Percentiles rank a stretch among this genome's conserved stretches.
phyloP scores from a whole-genome alignment of 768 basidiomycete genomes.

The Sarcodon sp. region DNA sequence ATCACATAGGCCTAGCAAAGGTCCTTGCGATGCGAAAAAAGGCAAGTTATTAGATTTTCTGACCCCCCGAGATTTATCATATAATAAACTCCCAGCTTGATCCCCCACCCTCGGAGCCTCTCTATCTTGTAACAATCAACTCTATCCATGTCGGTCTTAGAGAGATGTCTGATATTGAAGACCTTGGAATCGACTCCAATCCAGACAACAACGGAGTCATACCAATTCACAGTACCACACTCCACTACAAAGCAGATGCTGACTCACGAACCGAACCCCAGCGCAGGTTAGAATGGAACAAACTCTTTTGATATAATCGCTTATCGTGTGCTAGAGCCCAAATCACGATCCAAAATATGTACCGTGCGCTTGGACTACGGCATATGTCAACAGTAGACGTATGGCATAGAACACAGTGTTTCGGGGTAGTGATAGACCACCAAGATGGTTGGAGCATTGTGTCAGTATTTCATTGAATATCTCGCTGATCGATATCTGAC shows the following conservation, averaged over 20 bases:
- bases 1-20: slow-evolving; percentile 74
- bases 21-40: slow-evolving; percentile 57
- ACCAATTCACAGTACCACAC: slow-evolving; percentile 23
- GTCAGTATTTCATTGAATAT: slow-evolving; percentile 26
- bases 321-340: slow-evolving; percentile 23
- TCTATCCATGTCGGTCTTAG: slow-evolving; percentile 51
- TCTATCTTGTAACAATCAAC: slow-evolving; percentile 59
- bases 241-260: slow-evolving; percentile 9
- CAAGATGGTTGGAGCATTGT: slow-evolving; percentile 64
- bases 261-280: too few species aligned
- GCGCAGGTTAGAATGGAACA: too few species aligned
- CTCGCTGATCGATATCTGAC: not conserved
- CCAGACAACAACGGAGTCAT: slow-evolving; percentile 36
- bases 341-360: slow-evolving; percentile 29
- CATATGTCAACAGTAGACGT: slow-evolving; percentile 62
- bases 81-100: slow-evolving; percentile 32
- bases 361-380: slow-evolving; percentile 39
- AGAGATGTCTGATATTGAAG: slow-evolving; percentile 62
- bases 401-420: slow-evolving; percentile 57
- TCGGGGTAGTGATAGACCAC: slow-evolving; percentile 59
- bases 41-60: slow-evolving; percentile 26
- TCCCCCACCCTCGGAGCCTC: slow-evolving; percentile 43
- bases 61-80: not conserved
- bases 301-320: too few species aligned
- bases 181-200: slow-evolving; percentile 44